A percentile compares a stretch with the other conserved stretches of the same genome.
Evolutionary conservation across 2,329 filamentous ascomycete genomes (phyloP).

Genomic region (Venturia effusa): DNA sequence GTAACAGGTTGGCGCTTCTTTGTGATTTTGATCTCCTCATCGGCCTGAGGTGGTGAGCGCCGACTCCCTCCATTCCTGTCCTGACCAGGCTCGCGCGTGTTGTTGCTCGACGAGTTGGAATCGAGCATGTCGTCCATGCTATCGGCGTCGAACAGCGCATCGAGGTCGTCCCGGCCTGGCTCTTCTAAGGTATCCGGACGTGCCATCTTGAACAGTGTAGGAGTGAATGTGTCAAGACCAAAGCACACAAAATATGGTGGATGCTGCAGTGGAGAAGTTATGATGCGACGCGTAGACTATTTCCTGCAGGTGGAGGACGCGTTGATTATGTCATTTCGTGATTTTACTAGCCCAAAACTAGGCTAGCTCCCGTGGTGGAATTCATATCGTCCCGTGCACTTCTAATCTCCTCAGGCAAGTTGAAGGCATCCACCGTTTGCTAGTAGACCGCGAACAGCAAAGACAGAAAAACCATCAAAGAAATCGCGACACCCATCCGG

Average conservation of each 20-base stretch:
- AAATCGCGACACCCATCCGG: background rate
- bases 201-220: slow-evolving; percentile 14
- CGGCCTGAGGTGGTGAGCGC: slow-evolving; percentile 53
- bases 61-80: slow-evolving; percentile 18
- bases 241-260: background rate
- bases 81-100: slow-evolving; percentile 14
- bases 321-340: background rate
- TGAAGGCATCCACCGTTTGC: background rate
- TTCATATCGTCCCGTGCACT: too few relatives aligned
- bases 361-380: background rate
- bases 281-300: background rate
- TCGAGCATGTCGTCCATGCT: slow-evolving; percentile 40
- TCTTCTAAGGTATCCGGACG: slow-evolving; percentile 18
- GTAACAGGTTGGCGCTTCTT: slow-evolving; percentile 62
- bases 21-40: slow-evolving; percentile 72
- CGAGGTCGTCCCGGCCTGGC: slow-evolving; percentile 37
- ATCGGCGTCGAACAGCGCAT: slow-evolving; percentile 69
- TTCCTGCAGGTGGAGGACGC: background rate
- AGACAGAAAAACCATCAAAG: background rate
- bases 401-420: too few relatives aligned
- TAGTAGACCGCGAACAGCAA: background rate
- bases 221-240: slow-evolving; percentile 4
- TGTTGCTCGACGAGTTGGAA: slow-evolving; percentile 1
- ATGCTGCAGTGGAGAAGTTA: background rate
- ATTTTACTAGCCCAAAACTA: background rate